These are phyloP conservation scores for Gilbertella persicaria DNA, from an alignment of 371 early-diverging fungal genomes.

Conservation along the genomic window DNA sequence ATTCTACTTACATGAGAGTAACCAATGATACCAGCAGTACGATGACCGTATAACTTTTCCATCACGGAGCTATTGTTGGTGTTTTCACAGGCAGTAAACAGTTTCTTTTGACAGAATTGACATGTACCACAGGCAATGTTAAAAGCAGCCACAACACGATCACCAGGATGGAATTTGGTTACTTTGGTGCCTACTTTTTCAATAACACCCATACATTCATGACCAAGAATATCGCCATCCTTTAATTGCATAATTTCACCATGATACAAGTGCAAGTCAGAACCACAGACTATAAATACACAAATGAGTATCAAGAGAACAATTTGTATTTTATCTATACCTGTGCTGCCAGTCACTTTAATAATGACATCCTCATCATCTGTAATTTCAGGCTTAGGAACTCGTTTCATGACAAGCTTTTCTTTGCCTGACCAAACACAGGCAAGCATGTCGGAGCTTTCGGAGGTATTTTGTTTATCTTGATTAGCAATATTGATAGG, in stretches of 20 bases:
- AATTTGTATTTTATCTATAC: background rate
- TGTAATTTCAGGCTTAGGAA: conserved; percentile 49
- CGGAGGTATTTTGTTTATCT: conserved; percentile 30
- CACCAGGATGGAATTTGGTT: conserved; percentile 46
- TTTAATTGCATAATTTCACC: conserved; percentile 58
- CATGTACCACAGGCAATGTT: conserved; percentile 64
- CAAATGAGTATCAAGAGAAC: background rate
- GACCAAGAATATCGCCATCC: conserved; percentile 37
- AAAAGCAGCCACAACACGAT: conserved; percentile 48
- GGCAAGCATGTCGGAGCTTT: conserved; percentile 42
- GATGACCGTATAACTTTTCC: conserved; percentile 61
- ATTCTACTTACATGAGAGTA: conserved; percentile 42
- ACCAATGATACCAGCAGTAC: conserved; percentile 54
- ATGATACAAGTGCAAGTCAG: conserved; percentile 61
- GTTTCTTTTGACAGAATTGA: conserved; percentile 46
- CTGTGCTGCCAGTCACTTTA: conserved; percentile 50
- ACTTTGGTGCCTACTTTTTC: conserved; percentile 46
- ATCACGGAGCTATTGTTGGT: conserved; percentile 57
- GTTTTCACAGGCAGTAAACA: conserved; percentile 51
- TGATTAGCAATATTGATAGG: conserved; percentile 42
- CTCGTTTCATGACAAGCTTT: conserved; percentile 43
- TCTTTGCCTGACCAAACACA: conserved; percentile 52
- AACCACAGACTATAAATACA: conserved; percentile 52
- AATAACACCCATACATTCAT: conserved; percentile 52
- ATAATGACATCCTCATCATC: conserved; percentile 58